Conservation (phyloP, 768 basidiomycete genomes). For the Lentinula aciculospora region DNA sequence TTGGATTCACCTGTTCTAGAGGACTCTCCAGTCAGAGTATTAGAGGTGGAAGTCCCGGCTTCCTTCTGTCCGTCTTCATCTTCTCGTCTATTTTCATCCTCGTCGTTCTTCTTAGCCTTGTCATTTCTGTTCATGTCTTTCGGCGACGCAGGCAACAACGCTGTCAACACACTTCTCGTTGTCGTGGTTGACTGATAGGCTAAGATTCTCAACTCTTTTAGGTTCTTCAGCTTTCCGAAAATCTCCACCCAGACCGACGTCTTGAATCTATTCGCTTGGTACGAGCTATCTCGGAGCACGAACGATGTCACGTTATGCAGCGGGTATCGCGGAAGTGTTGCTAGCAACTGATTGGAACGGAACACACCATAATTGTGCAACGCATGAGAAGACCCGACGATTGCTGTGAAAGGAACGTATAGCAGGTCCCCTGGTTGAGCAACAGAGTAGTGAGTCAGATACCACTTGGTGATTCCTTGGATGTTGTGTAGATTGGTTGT, state of each 20-base stretch:
- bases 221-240: not conserved
- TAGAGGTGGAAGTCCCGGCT: not conserved
- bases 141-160: not conserved
- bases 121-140: not conserved
- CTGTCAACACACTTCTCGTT: conserved; percentile 4
- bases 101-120: not conserved
- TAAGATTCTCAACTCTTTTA: conserved; percentile 3
- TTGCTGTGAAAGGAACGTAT: conserved; percentile 2
- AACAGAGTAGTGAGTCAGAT: conserved; percentile 3
- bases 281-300: conserved; percentile 1
- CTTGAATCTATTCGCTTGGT: conserved; percentile 4
- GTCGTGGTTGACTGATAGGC: conserved; percentile 3
- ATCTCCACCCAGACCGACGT: conserved; percentile 2
- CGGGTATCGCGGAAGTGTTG: not conserved
- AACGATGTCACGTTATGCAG: conserved; percentile 1
- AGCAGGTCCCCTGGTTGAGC: conserved; percentile 1
- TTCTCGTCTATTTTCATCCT: not conserved
- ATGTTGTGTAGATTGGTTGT: not conserved
- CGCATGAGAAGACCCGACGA: not conserved
- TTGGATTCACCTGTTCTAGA: not conserved
- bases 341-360: not conserved
- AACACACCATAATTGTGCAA: conserved; percentile 5
- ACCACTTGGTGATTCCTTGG: not conserved
- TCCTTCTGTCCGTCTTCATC: not conserved
- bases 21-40: not conserved